These are phyloP conservation scores for Symmetrospora coprosmae DNA, from an alignment of 768 basidiomycete species.

Conservation along the genomic window DNA sequence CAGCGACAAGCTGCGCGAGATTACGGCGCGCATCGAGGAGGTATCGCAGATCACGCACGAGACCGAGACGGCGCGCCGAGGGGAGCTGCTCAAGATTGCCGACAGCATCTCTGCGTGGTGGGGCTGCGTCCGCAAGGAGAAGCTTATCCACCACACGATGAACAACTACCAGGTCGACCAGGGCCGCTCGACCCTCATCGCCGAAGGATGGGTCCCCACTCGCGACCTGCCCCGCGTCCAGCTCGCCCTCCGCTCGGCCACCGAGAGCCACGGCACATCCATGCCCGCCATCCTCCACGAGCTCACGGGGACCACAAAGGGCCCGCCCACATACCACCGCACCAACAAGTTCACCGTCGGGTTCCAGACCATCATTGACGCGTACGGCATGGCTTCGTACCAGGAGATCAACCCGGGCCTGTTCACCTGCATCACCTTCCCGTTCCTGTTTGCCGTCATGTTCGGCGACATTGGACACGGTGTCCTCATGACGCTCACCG, in stretches of 20 bases:
- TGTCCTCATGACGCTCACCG: constrained; percentile 59
- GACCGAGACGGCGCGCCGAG: constrained; percentile 66
- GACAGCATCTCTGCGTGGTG: constrained; percentile 79
- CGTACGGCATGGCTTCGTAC: constrained; percentile 84
- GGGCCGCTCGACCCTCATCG: constrained; percentile 80
- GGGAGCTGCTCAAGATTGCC: constrained; percentile 68
- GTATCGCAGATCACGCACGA: constrained; percentile 76
- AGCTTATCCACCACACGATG: constrained; percentile 84
- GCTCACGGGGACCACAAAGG: constrained; percentile 50
- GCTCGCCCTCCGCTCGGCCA: constrained; percentile 70
- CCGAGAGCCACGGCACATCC: constrained; percentile 58
- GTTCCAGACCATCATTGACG: constrained; percentile 96
- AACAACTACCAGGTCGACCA: constrained; percentile 93
- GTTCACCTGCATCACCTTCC: constrained; percentile 52
- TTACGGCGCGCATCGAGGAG: constrained; percentile 76
- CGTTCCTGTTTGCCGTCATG: constrained; percentile 98
- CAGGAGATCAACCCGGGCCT: constrained; percentile 95
- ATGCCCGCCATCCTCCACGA: constrained; percentile 86
- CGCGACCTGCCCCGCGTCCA: constrained; percentile 78
- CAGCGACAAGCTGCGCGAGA: constrained; percentile 72
- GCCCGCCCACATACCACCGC: constrained; percentile 84
- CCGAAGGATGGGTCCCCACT: constrained; percentile 95
- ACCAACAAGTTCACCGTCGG: constrained; percentile 93
- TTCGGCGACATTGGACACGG: constrained; percentile 99
- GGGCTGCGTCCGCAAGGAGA: constrained; percentile 87